Conservation (phyloP, 768 basidiomycete species). For the Cubamyces sp. region DNA sequence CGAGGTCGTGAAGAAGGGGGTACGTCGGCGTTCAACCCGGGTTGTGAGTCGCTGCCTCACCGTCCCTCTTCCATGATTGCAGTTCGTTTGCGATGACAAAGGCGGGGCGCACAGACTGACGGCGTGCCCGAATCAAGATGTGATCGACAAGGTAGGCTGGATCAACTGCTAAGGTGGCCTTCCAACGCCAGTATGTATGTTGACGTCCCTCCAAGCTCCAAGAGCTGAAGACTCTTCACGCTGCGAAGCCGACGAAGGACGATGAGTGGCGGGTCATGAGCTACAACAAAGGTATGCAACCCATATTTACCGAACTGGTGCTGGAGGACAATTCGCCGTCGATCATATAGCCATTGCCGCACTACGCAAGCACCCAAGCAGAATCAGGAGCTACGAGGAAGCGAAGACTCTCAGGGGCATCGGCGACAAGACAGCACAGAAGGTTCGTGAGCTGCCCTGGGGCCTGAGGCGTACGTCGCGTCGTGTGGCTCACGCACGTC, state of each 20-base stretch:
- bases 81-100: conserved; percentile 64
- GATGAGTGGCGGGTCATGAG: conserved; percentile 70
- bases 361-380: conserved; percentile 56
- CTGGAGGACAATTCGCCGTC: too few species aligned
- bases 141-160: conserved; percentile 67
- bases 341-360: conserved; percentile 56
- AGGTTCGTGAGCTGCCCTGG: conserved; percentile 46
- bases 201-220: conserved; percentile 50
- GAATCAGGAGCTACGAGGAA: conserved; percentile 61
- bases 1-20: conserved; percentile 22
- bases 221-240: conserved; percentile 68
- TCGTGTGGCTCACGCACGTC: background rate
- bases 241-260: conserved; percentile 59
- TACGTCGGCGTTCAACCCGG: background rate
- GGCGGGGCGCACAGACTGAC: conserved; percentile 32
- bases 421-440: conserved; percentile 75
- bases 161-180: background rate
- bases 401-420: conserved; percentile 64
- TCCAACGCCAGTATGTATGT: background rate
- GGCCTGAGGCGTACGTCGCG: background rate
- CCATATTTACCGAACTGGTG: too few species aligned
- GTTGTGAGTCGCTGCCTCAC: background rate
- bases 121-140: conserved; percentile 66
- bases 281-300: conserved; percentile 75
- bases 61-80: background rate